Base-by-base conservation (phyloP, 768 basidiomycete species). In the Suillus hirtellus region DNA sequence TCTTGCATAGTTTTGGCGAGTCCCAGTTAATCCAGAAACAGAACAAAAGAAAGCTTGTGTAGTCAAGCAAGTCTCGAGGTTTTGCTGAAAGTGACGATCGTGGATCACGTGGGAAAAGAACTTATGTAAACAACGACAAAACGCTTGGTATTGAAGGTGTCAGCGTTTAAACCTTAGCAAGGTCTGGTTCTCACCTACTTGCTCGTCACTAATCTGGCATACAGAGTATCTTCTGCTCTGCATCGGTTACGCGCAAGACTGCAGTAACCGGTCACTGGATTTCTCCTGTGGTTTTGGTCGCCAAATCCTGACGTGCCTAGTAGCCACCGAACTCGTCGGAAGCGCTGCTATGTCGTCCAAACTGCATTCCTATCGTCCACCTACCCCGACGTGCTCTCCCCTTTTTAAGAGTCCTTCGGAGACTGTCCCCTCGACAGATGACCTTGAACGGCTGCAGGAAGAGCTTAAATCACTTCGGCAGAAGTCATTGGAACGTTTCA, bases 331-430 rank as follows among this genome's bases (percentile, higher is more conserved):
- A 60, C 63, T 65, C 68, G 67, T 69, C 63, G 63, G 64, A 66
- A 70, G 68, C 65, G 63, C 65, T 58, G 69, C 66, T 73, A 91
- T 90, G 90, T 82, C 88, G 74, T 84, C 86, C 62, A 86, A 79
- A 74, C 79, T 90, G 61, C 73, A 78, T 62, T 76, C 77, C 56
- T 92, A 81, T 75, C 66, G 78, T 62, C 71, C 75, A 44, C 82
- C 83, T 54, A 73, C 81, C n/a, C 68, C 75, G 65, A 78, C 86
- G 63, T 84, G 82, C 65, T 89, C 89, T 46, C 72, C 80, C 63
- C 77, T 93, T 62, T 77, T 91, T 71, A 88, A 84, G 78, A 84
- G 79, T 67, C 81, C 82, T 1, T 80, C 89, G 62, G 89, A 92
- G 62, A 63, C 80, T 14, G 81, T 94, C 17, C 92, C 92, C 9